These are phyloP conservation scores for Populus hybrid DNA, from an alignment of 441 rosid genomes.

Conservation along the genomic window DNA sequence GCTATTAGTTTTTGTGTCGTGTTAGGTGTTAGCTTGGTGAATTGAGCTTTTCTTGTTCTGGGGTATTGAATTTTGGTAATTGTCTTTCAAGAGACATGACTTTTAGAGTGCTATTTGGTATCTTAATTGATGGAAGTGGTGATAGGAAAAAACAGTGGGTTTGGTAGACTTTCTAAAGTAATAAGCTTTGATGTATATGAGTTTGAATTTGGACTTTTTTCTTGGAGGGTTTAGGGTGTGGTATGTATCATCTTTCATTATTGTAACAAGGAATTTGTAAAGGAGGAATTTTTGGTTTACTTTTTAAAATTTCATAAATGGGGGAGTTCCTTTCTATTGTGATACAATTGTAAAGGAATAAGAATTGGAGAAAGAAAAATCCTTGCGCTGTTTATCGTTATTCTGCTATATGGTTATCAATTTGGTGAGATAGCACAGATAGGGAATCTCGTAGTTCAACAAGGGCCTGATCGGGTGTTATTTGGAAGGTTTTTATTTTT, in stretches of 20 bases:
- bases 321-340: conserved; percentile 5
- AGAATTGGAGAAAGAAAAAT: conserved; percentile 8
- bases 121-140: conserved; percentile 17
- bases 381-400: conserved; percentile 6
- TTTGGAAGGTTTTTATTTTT: conserved; percentile 4
- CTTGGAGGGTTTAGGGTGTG: not conserved
- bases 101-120: not conserved
- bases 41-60: not conserved
- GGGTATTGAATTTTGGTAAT: not conserved
- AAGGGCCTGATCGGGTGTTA: conserved; percentile 10
- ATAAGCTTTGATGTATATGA: conserved; percentile 4
- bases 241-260: not conserved
- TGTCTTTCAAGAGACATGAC: not conserved
- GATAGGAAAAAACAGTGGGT: not conserved
- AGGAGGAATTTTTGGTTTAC: conserved; percentile 12
- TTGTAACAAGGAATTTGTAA: conserved; percentile 12
- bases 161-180: conserved; percentile 5
- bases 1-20: not conserved
- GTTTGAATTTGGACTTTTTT: conserved; percentile 13
- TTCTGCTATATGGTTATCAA: not conserved
- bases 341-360: conserved; percentile 8
- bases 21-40: not conserved
- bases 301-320: not conserved
- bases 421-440: conserved; percentile 4
- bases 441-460: conserved; percentile 4